Base-by-base conservation (phyloP, 371 early-diverging fungal species). In the Circinella umbellata region DNA sequence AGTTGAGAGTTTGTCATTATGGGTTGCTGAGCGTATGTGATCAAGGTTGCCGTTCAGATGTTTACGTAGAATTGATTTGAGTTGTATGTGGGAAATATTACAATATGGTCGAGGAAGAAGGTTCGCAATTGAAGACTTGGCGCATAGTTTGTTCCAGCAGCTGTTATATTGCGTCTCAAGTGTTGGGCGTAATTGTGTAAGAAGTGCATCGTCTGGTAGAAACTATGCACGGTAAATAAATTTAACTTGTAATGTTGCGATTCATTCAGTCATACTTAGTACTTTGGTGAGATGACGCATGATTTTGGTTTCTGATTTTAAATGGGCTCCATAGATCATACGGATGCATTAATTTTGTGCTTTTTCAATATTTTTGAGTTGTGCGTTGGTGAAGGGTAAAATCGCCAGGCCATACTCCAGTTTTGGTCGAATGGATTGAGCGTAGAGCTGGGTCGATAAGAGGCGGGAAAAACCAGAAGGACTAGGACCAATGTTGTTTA, bases 331-430 rank as follows among this genome's bases (percentile, higher is more conserved):
- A 18, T 69, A 71, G 2, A 53, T 51, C 57, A 66, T 63, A 10
- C 77, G 64, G 0, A 77, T 61, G 38, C 74, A 74, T 15, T 6
- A 46, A 60, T 69, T 63, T 48, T 74, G 78, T 4, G 62, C 13
- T 64, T n/a, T n/a, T n/a, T n/a, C 51, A 20, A 64, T 35, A 11
- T 8, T 9, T 6, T 47, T 49, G 4, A 66, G 18, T 55, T 57
- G 46, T 9, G 38, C 17, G 9, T 20, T 48, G 35, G 60, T 38
- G 39, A 66, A 36, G 8, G 10, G 4, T 13, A 18, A 2, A 42
- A 64, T 63, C 5, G 69, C 69, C 15, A 69, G 53, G 47, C 68
- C 68, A 49, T 68, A 68, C n/a, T 68, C 68, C n/a, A 68, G 27
- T 8, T 62, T 51, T 2, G 69, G 69, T 5, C 69, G 1, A 13